These are phyloP conservation scores for Arabidopsis suecica DNA, from an alignment of 345 rosid genomes.

Conservation along the genomic window DNA sequence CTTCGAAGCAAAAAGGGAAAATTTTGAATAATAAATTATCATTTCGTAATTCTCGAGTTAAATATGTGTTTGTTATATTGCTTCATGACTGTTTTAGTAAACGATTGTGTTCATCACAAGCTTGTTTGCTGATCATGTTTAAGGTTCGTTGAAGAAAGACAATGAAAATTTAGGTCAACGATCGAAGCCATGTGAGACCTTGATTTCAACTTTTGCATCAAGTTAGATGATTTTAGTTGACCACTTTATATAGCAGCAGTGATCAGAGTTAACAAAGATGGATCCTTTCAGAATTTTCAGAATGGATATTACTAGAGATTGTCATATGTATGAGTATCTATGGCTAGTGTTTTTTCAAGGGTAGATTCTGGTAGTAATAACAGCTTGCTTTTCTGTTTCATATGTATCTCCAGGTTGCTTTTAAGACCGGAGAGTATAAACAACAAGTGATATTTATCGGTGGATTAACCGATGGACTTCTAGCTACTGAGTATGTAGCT, in stretches of 20 bases:
- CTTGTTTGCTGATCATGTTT: conserved; percentile 18
- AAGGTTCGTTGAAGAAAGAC: neutral
- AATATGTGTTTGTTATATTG: neutral
- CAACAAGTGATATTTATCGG: conserved; percentile 91
- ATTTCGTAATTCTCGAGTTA: neutral
- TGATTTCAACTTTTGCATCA: conserved; percentile 19
- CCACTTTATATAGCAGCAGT: conserved; percentile 3
- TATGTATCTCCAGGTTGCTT: conserved; percentile 73
- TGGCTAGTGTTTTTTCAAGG: neutral
- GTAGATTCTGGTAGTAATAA: conserved; percentile 5
- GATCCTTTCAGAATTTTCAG: neutral
- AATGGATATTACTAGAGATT: neutral
- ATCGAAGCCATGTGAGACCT: conserved; percentile 6
- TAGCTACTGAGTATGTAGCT: conserved; percentile 83
- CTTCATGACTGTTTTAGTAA: conserved; percentile 1
- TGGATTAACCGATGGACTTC: conserved; percentile 87
- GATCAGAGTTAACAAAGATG: conserved; percentile 21
- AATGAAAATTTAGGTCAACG: conserved; percentile 16
- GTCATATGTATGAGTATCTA: neutral
- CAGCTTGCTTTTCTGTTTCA: conserved; percentile 20
- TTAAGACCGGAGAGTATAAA: conserved; percentile 87
- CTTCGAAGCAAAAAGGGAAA: conserved; percentile 1
- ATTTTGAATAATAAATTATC: neutral
- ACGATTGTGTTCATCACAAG: conserved; percentile 30
- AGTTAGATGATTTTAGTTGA: conserved; percentile 13